Percentiles rank a stretch among this genome's conserved stretches.
phyloP scores from a whole-genome alignment of 768 basidiomycete genomes.

The Kockovaella imperatae region DNA sequence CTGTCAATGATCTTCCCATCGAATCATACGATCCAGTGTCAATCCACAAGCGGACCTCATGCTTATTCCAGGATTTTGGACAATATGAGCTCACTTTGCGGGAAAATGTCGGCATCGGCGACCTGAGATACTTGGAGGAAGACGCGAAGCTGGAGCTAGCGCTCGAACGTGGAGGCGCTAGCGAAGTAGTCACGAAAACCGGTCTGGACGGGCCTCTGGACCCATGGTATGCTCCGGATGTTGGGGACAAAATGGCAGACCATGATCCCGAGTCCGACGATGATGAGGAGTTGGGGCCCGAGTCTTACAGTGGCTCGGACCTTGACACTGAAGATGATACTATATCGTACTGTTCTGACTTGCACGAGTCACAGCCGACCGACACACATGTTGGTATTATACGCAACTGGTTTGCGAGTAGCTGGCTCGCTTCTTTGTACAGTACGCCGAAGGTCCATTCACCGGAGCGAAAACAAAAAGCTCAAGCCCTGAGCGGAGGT shows the following conservation, averaged over 20 bases:
- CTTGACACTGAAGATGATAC: too few relatives aligned
- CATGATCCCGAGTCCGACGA: too few relatives aligned
- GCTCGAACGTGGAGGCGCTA: slow-evolving; percentile 65
- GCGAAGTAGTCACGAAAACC: slow-evolving; percentile 57
- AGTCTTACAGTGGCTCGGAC: too few relatives aligned
- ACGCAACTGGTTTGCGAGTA: too few relatives aligned
- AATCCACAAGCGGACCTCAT: slow-evolving; percentile 66
- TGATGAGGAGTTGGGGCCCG: neutral
- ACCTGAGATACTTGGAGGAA: slow-evolving; percentile 57
- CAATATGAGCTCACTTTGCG: slow-evolving; percentile 67
- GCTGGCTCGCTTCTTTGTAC: neutral
- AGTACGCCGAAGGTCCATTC: neutral
- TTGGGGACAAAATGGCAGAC: neutral
- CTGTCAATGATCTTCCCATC: slow-evolving; percentile 64
- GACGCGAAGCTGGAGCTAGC: slow-evolving; percentile 57
- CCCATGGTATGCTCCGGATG: slow-evolving; percentile 31
- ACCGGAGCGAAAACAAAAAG: neutral
- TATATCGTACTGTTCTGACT: too few relatives aligned
- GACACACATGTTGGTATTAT: too few relatives aligned
- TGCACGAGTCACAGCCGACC: neutral
- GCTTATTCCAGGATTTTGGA: slow-evolving; percentile 78
- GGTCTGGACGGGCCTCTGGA: slow-evolving; percentile 70
- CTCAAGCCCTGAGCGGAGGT: slow-evolving; percentile 58
- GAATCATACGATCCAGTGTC: slow-evolving; percentile 60
- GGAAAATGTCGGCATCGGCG: slow-evolving; percentile 81